Percentiles rank a stretch among this genome's conserved stretches.
phyloP scores from a whole-genome alignment of 2,329 filamentous ascomycete species.

The Fusarium camptoceras region DNA sequence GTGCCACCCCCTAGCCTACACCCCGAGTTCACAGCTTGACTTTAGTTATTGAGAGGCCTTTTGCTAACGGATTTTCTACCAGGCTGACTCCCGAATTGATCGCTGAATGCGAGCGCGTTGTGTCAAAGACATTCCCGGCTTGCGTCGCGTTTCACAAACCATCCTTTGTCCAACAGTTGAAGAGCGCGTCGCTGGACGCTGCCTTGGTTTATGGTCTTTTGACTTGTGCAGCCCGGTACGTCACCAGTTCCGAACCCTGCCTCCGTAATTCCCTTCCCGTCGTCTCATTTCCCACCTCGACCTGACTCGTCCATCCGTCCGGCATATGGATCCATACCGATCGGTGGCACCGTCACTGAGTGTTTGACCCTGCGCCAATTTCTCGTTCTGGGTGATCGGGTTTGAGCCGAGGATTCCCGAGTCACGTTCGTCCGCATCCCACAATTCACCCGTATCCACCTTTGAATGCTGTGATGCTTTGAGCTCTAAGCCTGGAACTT shows the following conservation, averaged over 20 bases:
- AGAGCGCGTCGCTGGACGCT: conserved; percentile 65
- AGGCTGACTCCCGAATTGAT: conserved; percentile 68
- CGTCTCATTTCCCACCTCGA: conserved; percentile 38
- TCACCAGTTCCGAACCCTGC: conserved; percentile 35
- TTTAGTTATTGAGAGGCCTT: neutral
- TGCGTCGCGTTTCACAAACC: conserved; percentile 74
- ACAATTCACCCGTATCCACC: neutral
- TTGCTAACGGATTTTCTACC: conserved; percentile 44
- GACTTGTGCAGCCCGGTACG: conserved; percentile 69
- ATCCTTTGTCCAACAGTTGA: conserved; percentile 70
- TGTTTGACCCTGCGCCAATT: conserved; percentile 17
- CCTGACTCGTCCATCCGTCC: conserved; percentile 39
- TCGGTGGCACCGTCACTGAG: conserved; percentile 43
- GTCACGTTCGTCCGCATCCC: conserved; percentile 15
- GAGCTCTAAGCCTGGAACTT: neutral
- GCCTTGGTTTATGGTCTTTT: conserved; percentile 69
- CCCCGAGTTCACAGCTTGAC: conserved; percentile 13
- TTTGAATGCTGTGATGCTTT: neutral
- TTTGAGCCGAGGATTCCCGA: conserved; percentile 42
- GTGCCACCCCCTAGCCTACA: conserved; percentile 36
- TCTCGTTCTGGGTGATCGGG: conserved; percentile 29
- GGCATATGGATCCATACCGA: conserved; percentile 44
- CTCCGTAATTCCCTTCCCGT: conserved; percentile 39
- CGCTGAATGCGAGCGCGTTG: conserved; percentile 69
- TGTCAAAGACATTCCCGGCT: conserved; percentile 70